Conservation (phyloP, 2,329 filamentous ascomycete species). For the Coniochaeta pulveracea region DNA sequence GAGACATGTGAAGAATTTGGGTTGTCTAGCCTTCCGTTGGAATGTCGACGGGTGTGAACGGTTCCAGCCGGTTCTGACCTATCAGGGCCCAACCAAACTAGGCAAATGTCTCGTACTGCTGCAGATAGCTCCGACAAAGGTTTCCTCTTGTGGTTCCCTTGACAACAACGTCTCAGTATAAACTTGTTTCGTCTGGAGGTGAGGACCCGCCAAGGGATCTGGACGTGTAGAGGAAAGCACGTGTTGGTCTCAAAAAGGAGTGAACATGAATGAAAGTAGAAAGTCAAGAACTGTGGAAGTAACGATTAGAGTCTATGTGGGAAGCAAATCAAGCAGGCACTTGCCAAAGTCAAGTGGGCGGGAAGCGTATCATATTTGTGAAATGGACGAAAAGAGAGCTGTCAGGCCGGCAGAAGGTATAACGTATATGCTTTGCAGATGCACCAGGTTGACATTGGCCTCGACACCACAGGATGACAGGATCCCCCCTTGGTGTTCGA, state of each 20-base stretch:
- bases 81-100: no score
- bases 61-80: no score
- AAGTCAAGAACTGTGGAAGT: no score
- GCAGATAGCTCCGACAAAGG: not conserved
- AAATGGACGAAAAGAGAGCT: no score
- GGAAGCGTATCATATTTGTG: slow-evolving; percentile 1
- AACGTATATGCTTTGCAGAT: slow-evolving; percentile 1
- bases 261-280: not conserved
- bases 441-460: not conserved
- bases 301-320: no score
- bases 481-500: slow-evolving; percentile 3
- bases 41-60: not conserved
- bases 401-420: not conserved
- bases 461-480: slow-evolving; percentile 1
- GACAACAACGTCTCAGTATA: not conserved
- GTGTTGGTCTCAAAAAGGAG: not conserved
- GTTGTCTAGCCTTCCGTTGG: slow-evolving; percentile 3
- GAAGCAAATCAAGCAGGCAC: not conserved
- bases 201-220: no score
- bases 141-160: slow-evolving; percentile 3
- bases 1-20: slow-evolving; percentile 9
- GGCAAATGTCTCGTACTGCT: not conserved
- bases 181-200: no score
- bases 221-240: no score
- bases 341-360: slow-evolving; percentile 1